Evolutionary conservation across 1,139 yeast species (phyloP).

Genomic region (Nematodospora anomalae): DNA sequence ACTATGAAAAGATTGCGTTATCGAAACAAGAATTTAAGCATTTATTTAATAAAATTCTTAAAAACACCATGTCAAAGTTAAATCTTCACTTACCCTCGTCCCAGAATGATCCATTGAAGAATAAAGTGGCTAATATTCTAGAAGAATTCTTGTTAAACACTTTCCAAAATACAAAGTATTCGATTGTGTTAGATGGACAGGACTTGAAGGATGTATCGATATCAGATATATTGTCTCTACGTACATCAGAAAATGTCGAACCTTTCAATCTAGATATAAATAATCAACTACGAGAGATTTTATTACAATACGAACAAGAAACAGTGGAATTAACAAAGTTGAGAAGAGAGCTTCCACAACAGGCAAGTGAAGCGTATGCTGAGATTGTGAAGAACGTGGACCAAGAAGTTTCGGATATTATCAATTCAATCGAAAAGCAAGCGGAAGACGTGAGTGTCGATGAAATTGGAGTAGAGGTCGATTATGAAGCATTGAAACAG

Average conservation of each 20-base stretch:
- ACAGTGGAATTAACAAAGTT: constrained; percentile 53
- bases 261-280: constrained; percentile 64
- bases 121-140: constrained; percentile 43
- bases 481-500: constrained; percentile 21
- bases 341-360: constrained; percentile 52
- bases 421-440: constrained; percentile 15
- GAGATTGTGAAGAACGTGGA: constrained; percentile 32
- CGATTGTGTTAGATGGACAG: constrained; percentile 51
- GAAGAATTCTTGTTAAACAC: constrained; percentile 46
- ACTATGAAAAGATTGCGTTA: constrained; percentile 44
- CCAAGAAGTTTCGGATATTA: constrained; percentile 26
- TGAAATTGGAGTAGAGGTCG: constrained; percentile 8
- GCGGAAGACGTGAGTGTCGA: constrained; percentile 15
- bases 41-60: constrained; percentile 44
- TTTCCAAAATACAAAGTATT: constrained; percentile 53
- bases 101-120: constrained; percentile 45
- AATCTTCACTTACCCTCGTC: constrained; percentile 48
- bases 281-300: constrained; percentile 50
- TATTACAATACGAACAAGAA: constrained; percentile 57
- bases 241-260: constrained; percentile 48
- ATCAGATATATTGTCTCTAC: constrained; percentile 30
- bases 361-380: constrained; percentile 29
- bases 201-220: constrained; percentile 18
- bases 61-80: constrained; percentile 41
- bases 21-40: constrained; percentile 50